Evolutionary conservation across 805 yeast genomes (phyloP), one percentile per base, ranked within the genome.

Genomic region (Yarrowia sp.): DNA sequence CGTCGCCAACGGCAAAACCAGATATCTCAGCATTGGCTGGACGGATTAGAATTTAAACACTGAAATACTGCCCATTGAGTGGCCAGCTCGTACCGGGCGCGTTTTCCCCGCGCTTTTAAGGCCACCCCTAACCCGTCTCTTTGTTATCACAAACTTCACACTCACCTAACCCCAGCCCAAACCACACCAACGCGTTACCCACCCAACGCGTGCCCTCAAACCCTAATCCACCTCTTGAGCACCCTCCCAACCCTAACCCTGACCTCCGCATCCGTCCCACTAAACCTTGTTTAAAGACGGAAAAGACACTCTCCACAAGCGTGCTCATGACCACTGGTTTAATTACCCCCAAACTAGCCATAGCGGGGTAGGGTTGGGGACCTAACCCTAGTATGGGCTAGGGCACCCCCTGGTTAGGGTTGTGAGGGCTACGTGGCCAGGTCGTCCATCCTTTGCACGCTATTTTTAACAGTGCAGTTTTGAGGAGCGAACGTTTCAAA

Each of bases 401-500:
- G 30, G 30, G 30, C 8, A 5, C 8, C 8, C 30, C 8, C 4
- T 4, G 30, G 30, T 8, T 26, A 26, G 30, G 30, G 30, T 26
- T 5, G 30, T 26, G 30, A n/a, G n/a, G 30, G 30, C 30, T 26
- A 26, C 8, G 30, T n/a, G n/a, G n/a, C n/a, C n/a, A n/a, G n/a
- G n/a, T n/a, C n/a, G n/a, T n/a, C n/a, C n/a, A n/a, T n/a, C n/a
- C n/a, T n/a, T n/a, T n/a, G n/a, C n/a, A n/a, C n/a, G n/a, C 56
- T 49, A 49, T 49, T 49, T 49, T 49, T 49, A 49, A 33, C 56
- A 32, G 30, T 49, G 56, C 56, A 33, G 41, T 32, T 33, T 33
- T 49, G 30, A 49, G 56, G 56, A 30, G 56, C 56, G 56, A 49
- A 49, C 56, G 56, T 49, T 49, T 49, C 56, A 49, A 49, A 49